Conservation (phyloP, 306 rosid species). For the Sesbania bispinosa region DNA sequence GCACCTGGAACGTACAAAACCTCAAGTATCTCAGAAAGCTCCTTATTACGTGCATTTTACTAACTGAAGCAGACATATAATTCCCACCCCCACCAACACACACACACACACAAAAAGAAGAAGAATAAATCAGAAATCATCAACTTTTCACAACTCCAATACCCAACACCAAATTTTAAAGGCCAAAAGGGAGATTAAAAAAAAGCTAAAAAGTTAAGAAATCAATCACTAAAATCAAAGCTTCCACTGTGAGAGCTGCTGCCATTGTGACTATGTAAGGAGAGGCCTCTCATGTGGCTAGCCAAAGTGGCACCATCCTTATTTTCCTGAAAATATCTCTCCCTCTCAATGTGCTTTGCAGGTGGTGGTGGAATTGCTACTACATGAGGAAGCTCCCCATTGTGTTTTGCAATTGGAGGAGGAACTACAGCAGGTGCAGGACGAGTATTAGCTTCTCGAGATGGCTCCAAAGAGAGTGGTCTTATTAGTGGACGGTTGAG, state of each 20-base stretch:
- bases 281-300: conserved; percentile 69
- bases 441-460: conserved; percentile 31
- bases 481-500: conserved; percentile 80
- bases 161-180: too few relatives aligned
- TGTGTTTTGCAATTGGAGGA: conserved; percentile 31
- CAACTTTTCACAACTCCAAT: not conserved
- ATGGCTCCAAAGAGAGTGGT: conserved; percentile 48
- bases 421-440: conserved; percentile 30
- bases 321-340: conserved; percentile 75
- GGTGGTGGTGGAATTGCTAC: conserved; percentile 96
- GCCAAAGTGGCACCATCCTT: conserved; percentile 59
- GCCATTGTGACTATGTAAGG: conserved; percentile 70
- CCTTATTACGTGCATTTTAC: conserved; percentile 11
- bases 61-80: conserved; percentile 1
- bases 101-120: too few relatives aligned
- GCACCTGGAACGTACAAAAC: conserved; percentile 8
- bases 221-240: conserved; percentile 77
- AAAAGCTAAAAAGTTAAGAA: not conserved
- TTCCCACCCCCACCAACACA: not conserved
- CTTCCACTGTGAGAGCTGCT: conserved; percentile 89
- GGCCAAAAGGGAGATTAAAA: not conserved
- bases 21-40: not conserved
- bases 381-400: conserved; percentile 25
- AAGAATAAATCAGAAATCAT: conserved; percentile 14
- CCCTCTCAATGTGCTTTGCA: conserved; percentile 79